Evolutionary conservation across 352 stramenopile species (phyloP).

Genomic region (Bremia lactucae): DNA sequence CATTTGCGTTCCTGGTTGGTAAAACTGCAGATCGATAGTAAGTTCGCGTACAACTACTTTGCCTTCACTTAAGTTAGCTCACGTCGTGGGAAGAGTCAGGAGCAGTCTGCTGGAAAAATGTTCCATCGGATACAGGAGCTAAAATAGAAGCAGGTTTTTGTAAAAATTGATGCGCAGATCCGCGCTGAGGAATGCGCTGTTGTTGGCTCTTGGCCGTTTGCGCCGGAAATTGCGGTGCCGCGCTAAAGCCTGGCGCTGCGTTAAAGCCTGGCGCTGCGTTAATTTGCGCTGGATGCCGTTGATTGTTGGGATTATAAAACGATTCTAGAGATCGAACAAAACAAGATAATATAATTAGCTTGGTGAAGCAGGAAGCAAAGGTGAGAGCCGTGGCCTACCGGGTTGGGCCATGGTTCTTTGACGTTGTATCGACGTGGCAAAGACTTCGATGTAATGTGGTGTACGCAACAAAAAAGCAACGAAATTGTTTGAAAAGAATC

Average conservation of each 20-base stretch:
- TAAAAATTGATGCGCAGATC: conserved; percentile 38
- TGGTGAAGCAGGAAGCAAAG: background rate
- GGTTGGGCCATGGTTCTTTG: conserved; percentile 18
- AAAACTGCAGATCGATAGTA: conserved; percentile 15
- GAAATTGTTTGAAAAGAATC: too few species aligned
- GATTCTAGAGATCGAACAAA: conserved; percentile 24
- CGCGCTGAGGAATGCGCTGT: conserved; percentile 33
- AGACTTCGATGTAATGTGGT: too few species aligned
- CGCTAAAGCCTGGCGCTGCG: conserved; percentile 10
- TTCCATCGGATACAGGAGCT: conserved; percentile 10
- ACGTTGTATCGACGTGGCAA: too few species aligned
- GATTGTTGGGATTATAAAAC: conserved; percentile 49
- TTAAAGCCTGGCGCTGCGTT: conserved; percentile 10
- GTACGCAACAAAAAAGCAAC: conserved; percentile 9
- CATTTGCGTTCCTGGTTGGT: conserved; percentile 17
- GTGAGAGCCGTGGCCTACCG: conserved; percentile 4
- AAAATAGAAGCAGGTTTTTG: conserved; percentile 19
- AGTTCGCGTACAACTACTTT: background rate
- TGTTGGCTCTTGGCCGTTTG: conserved; percentile 26
- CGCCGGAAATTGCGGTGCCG: conserved; percentile 23
- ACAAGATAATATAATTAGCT: background rate
- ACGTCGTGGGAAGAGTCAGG: conserved; percentile 29
- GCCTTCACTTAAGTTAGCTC: conserved; percentile 1
- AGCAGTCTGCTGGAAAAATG: conserved; percentile 20
- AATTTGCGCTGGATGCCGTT: conserved; percentile 27